Percentiles rank a stretch among this genome's conserved stretches.
Evolutionary conservation across 2,329 filamentous ascomycete genomes (phyloP).

Genomic region (Zalaria sp.): DNA sequence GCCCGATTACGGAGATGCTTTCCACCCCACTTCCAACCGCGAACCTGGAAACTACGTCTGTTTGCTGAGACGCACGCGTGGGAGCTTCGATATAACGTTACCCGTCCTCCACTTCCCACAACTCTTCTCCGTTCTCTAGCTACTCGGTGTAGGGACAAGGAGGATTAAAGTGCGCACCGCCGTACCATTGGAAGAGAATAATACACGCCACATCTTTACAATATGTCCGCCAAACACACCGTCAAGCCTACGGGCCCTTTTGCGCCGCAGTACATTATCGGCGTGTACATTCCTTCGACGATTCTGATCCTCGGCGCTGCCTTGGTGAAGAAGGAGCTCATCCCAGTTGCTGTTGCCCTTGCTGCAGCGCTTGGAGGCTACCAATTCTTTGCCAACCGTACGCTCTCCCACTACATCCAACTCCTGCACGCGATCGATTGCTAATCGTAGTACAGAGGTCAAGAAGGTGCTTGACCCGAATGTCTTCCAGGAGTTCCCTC

Average conservation of each 20-base stretch:
- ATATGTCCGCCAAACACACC: constrained; percentile 6
- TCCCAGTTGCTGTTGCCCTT: constrained; percentile 53
- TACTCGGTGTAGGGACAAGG: too few species aligned
- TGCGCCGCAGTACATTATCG: constrained; percentile 56
- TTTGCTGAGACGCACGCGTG: too few species aligned
- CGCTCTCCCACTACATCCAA: constrained; percentile 17
- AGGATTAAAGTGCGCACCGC: too few species aligned
- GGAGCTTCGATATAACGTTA: too few species aligned
- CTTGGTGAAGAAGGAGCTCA: constrained; percentile 67
- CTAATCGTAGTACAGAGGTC: constrained; percentile 40
- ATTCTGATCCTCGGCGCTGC: constrained; percentile 63
- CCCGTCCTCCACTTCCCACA: too few species aligned
- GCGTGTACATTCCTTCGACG: constrained; percentile 70
- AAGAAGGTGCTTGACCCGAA: constrained; percentile 77
- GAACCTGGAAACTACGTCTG: too few species aligned
- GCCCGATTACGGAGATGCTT: too few species aligned
- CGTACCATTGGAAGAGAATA: too few species aligned
- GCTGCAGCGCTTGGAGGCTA: constrained; percentile 52
- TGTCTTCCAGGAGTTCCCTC: constrained; percentile 79
- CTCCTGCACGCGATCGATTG: too few species aligned
- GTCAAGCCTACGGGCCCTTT: constrained; percentile 24
- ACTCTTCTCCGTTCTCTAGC: too few species aligned
- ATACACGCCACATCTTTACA: too few species aligned
- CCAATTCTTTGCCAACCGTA: constrained; percentile 61
- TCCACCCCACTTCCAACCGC: too few species aligned